Conservation (phyloP, 805 yeast genomes). For the Sugiyamaella boreocaroliniensis region DNA sequence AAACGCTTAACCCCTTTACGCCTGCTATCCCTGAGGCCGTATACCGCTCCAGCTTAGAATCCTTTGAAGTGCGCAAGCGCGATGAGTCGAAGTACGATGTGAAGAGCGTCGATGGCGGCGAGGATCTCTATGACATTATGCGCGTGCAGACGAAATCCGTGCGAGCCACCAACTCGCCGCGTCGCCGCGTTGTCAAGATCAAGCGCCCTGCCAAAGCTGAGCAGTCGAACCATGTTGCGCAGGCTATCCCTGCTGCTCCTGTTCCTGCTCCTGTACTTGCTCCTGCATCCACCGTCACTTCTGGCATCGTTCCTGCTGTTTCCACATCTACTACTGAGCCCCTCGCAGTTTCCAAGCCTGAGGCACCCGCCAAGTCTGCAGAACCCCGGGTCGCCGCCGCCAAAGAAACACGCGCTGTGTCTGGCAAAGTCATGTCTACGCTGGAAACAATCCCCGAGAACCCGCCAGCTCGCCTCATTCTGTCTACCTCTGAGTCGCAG, state of each 20-base stretch:
- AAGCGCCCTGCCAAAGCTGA: conserved; percentile 1
- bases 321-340: neutral
- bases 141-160: conserved; percentile 8
- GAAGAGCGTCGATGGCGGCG: conserved; percentile 9
- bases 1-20: conserved; percentile 66
- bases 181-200: conserved; percentile 27
- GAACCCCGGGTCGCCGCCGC: too few relatives aligned
- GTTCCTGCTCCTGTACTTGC: neutral
- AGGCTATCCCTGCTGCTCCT: neutral
- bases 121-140: conserved; percentile 16
- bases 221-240: neutral
- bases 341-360: neutral
- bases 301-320: neutral
- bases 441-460: neutral
- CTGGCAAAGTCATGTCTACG: neutral
- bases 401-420: neutral
- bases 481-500: neutral
- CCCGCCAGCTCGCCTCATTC: neutral
- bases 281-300: too few relatives aligned
- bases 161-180: conserved; percentile 15
- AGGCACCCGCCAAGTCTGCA: neutral
- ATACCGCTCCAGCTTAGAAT: conserved; percentile 46
- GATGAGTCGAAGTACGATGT: conserved; percentile 15
- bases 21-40: conserved; percentile 52
- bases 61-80: conserved; percentile 17